Evolutionary conservation across 805 yeast genomes (phyloP), one percentile per base, ranked within the genome.

Genomic region (Yarrowia keelungensis): DNA sequence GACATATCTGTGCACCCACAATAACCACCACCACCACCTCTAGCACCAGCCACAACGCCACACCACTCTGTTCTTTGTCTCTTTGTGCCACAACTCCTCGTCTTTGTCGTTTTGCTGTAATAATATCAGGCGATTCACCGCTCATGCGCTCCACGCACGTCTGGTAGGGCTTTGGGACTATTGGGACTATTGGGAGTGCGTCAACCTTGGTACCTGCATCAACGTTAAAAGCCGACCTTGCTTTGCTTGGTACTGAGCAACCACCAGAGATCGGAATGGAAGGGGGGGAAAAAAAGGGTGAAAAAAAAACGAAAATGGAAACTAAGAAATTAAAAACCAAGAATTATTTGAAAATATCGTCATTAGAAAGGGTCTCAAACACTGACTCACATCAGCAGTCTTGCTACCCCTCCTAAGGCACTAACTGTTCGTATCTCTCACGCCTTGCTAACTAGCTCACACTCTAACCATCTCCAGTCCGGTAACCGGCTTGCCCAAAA

Each of bases 151-250:
- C 19, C 19, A 19, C 19, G 19, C 19, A 19, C 19, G 26, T 15
- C 35, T n/a, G 19, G 19, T 26, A 50, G 56, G 56, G 56, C 58
- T 53, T 53, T 53, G 58, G 58, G 58, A 50, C 39, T 15, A 5
- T 49, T 32, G 53, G 38, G 38, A 16, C 26, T 53, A 12, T 38
- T 11, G 35, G n/a, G 14, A n/a, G 8, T 43, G 46, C 32, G 36
- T 47, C 39, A n/a, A 8, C 12, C 22, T 12, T 14, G 11, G 58
- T 53, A 53, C 58, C 58, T 53, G 58, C 58, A 53, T 53, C 43
- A 53, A 53, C 42, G 38, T 35, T 53, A 36, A 38, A 36, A 38
- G 19, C 16, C 4, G 43, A 53, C 58, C 58, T 53, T 53, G 58
- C 58, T 53, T 53, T 53, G 58, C 58, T 53, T 36, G 36, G 58